Base-by-base conservation (phyloP, 768 basidiomycete genomes). In the Albatrellus ellisii region DNA sequence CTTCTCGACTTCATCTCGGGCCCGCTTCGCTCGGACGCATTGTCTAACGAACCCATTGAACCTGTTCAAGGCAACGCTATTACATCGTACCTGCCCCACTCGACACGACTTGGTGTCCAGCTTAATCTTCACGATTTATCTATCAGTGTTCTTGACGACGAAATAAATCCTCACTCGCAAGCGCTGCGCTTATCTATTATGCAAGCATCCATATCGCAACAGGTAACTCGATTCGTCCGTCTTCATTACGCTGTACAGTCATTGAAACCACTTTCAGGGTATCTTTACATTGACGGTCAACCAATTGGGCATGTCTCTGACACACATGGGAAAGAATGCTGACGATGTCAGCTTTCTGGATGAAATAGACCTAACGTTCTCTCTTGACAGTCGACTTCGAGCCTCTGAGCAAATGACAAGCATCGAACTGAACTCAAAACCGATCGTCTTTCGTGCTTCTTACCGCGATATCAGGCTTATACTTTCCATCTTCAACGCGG, bases 381-480 rank as follows among this genome's bases (percentile, higher is more conserved):
- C 91, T 7, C 62, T 95, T 44, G 92, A 98, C 59, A 87, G 70
- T 47, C 78, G 86, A n/a, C 60, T 64, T 26, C 70, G 82, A 25
- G 69, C 73, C n/a, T 67, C 61, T 10, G 77, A 83, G 39, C 76
- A 81, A 49, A 79, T 79, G 65, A 81, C 82, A 8, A 88, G 69
- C 53, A 80, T 97, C 45, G 91, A 95, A 55, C 56, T 91, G n/a
- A 66, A 70, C 14, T 63, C 77, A 20, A 81, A 86, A 46, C 83
- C 91, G 1, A 72, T 99, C 50, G 73, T 97, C 41, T 81, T 99
- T 58, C 75, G 95, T 20, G 89, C 89, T n/a, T 97, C 94, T 0
- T 90, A 91, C 54, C 76, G 88, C 15, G 95, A 99, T 56, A 87
- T 98, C 57, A 76, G 75, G 49, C 72, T 98, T 48, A 97, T 98